Conservation (phyloP, 2,329 filamentous ascomycete species). For the Diaporthe vexans region DNA sequence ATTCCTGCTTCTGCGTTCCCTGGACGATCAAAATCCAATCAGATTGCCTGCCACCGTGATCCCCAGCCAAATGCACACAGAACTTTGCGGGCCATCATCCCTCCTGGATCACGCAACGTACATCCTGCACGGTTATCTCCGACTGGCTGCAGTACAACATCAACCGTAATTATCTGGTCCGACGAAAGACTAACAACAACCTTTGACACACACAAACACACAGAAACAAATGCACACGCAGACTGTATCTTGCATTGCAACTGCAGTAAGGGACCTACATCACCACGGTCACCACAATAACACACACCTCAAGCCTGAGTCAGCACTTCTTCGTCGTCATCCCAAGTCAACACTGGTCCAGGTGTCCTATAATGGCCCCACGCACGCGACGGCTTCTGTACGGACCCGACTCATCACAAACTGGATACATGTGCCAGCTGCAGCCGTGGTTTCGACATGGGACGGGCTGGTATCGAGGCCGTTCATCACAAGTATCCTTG, state of each 20-base stretch:
- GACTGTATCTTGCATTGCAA: neutral
- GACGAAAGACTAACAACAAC: neutral
- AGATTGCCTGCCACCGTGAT: neutral
- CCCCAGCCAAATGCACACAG: neutral
- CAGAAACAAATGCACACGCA: neutral
- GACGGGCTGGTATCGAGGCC: neutral
- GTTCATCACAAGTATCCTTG: neutral
- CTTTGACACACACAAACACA: neutral
- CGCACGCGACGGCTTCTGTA: constrained; percentile 8
- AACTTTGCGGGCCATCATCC: neutral
- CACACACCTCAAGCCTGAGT: neutral
- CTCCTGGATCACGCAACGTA: neutral
- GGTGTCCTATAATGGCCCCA: neutral
- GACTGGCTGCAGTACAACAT: neutral
- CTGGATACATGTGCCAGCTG: neutral
- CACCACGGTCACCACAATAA: neutral
- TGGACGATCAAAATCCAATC: neutral
- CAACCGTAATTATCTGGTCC: neutral
- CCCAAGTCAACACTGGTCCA: neutral
- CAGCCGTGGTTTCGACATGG: constrained; percentile 9
- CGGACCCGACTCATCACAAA: constrained; percentile 10
- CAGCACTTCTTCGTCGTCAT: constrained; percentile 3
- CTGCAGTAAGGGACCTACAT: neutral
- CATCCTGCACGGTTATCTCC: constrained; percentile 21
- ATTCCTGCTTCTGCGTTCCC: neutral